These are phyloP conservation scores for Aspergillus aculeatus DNA, from an alignment of 2,329 filamentous ascomycete genomes.

Conservation along the genomic window DNA sequence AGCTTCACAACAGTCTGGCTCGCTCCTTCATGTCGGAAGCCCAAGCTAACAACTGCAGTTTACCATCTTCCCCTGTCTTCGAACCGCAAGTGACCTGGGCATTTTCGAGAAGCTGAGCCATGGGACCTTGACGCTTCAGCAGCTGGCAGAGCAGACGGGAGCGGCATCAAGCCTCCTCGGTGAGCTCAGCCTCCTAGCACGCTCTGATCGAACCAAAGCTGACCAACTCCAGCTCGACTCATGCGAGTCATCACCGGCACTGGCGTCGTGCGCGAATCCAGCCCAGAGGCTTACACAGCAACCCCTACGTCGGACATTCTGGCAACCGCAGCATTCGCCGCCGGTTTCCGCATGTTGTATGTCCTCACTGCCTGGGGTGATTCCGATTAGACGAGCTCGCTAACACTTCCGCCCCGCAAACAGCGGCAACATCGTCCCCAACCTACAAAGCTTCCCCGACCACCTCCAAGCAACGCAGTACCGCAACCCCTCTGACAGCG, in stretches of 20 bases:
- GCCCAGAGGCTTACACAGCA: constrained; percentile 2
- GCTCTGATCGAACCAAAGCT: not conserved
- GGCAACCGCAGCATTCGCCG: constrained; percentile 9
- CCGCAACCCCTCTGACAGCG: constrained; percentile 10
- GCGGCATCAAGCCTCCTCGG: not conserved
- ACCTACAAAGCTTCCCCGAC: not conserved
- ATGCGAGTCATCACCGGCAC: constrained; percentile 1
- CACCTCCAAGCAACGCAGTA: constrained; percentile 4
- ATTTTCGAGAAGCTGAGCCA: constrained; percentile 4
- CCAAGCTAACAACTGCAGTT: not conserved
- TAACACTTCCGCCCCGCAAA: not conserved
- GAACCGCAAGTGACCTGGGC: not conserved
- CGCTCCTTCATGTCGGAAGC: not conserved
- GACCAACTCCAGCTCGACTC: not conserved
- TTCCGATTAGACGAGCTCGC: not conserved
- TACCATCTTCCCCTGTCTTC: not conserved
- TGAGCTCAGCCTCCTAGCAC: not conserved
- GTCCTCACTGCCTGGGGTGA: not conserved
- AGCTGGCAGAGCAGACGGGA: not conserved
- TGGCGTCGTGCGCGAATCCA: not conserved
- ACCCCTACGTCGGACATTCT: constrained; percentile 5
- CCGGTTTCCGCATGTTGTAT: constrained; percentile 4
- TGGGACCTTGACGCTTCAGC: not conserved
- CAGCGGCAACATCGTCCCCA: not conserved
- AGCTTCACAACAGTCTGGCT: not conserved